Conservation (phyloP, 2,329 filamentous ascomycete genomes). For the Taxawa tesnikishii region DNA sequence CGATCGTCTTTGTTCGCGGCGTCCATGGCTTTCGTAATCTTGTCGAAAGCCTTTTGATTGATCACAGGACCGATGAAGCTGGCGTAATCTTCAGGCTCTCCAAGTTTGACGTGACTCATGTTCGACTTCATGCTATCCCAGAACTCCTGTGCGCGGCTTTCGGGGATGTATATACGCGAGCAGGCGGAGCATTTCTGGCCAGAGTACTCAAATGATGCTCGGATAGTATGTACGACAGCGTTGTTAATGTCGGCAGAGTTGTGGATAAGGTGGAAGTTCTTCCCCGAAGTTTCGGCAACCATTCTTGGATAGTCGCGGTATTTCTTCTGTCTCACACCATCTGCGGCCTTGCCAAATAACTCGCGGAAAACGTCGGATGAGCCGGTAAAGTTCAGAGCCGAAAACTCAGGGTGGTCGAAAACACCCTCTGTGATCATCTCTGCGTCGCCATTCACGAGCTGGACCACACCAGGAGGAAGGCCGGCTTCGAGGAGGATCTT, state of each 20-base stretch:
- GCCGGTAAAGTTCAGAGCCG: slow-evolving; percentile 26
- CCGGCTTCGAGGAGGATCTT: slow-evolving; percentile 30
- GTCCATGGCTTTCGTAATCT: slow-evolving; percentile 34
- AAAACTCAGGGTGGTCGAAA: slow-evolving; percentile 24
- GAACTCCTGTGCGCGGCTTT: slow-evolving; percentile 23
- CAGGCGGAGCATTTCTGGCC: slow-evolving; percentile 42
- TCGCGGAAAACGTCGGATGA: slow-evolving; percentile 26
- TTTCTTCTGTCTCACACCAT: slow-evolving; percentile 16
- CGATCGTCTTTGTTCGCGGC: slow-evolving; percentile 29
- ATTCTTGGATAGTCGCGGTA: slow-evolving; percentile 31
- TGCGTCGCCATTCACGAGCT: slow-evolving; percentile 27
- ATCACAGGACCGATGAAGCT: slow-evolving; percentile 40
- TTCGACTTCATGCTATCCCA: slow-evolving; percentile 14
- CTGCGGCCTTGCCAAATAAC: slow-evolving; percentile 21
- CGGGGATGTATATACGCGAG: slow-evolving; percentile 25
- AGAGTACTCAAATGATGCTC: slow-evolving; percentile 38
- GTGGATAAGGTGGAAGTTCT: slow-evolving; percentile 42
- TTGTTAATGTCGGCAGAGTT: slow-evolving; percentile 34
- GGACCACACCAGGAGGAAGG: slow-evolving; percentile 25
- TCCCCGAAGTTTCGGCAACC: slow-evolving; percentile 40
- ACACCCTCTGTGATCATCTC: slow-evolving; percentile 22
- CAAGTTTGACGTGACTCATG: slow-evolving; percentile 16
- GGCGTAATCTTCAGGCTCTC: slow-evolving; percentile 20
- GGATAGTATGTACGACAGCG: slow-evolving; percentile 34
- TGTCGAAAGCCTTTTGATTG: slow-evolving; percentile 33